Evolutionary conservation across 768 basidiomycete genomes (phyloP).

Genomic region (Plicaturopsis crispa): DNA sequence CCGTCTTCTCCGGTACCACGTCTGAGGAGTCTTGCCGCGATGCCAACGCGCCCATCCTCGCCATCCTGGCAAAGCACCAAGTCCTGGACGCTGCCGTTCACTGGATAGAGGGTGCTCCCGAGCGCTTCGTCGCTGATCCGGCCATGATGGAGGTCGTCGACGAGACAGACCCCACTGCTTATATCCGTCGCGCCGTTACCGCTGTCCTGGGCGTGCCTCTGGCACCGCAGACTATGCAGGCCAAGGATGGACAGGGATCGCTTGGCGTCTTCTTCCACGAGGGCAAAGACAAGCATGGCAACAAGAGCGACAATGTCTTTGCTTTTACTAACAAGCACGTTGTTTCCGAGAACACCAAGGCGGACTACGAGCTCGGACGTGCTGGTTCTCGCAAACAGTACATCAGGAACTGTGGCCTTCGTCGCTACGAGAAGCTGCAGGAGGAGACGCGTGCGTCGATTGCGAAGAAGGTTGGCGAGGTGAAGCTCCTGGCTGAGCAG

Average conservation of each 20-base stretch:
- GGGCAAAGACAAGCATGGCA: constrained; percentile 14
- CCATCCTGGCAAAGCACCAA: constrained; percentile 10
- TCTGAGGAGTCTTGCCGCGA: constrained; percentile 12
- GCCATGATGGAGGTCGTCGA: constrained; percentile 9
- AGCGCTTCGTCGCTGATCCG: constrained; percentile 14
- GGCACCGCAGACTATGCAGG: constrained; percentile 6
- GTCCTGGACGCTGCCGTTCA: constrained; percentile 15
- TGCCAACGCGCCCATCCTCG: constrained; percentile 14
- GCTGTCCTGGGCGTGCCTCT: constrained; percentile 17
- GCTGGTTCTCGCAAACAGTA: constrained; percentile 13
- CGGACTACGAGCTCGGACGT: constrained; percentile 19
- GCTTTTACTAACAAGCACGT: constrained; percentile 23
- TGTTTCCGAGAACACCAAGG: constrained; percentile 15
- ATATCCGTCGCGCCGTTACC: constrained; percentile 12
- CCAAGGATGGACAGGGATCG: constrained; percentile 16
- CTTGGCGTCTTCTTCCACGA: constrained; percentile 17
- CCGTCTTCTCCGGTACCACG: constrained; percentile 13
- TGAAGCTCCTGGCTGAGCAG: constrained; percentile 12
- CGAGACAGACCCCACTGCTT: constrained; percentile 10
- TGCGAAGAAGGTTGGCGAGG: constrained; percentile 6
- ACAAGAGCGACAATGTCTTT: constrained; percentile 16
- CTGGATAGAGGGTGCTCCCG: constrained; percentile 11
- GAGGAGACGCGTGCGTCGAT: constrained; percentile 17
- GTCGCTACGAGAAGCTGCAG: constrained; percentile 18
- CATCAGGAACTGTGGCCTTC: constrained; percentile 10